Evolutionary conservation across 2,329 filamentous ascomycete genomes (phyloP), one percentile per base, ranked within the genome.

Genomic region (Xylogone sp.): DNA sequence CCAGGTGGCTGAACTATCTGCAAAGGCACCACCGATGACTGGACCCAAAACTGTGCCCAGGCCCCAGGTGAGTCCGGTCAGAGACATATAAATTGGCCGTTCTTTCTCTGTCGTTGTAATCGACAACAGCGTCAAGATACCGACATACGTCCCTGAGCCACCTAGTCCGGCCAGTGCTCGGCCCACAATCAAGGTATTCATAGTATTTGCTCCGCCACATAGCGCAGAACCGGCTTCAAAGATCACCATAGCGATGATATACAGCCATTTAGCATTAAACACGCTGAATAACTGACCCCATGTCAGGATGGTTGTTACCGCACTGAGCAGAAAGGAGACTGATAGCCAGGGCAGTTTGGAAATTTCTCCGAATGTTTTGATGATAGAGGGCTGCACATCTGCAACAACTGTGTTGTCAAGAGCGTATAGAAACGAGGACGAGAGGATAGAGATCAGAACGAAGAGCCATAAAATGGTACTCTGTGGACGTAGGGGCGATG

Each of bases 391-490:
- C 49, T 76, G 71, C 12, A 77, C 66, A 54, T 75, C 68, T 18
- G 74, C 74, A 2, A 72, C 68, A 43, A 79, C 73, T 3, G 75
- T 79, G 43, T 68, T 75, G 61, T 73, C 71, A n/a, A 72, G 60
- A 51, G 51, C 55, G 53, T 44, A 52, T 54, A 51, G 49, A 50
- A 54, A 59, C 31, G 53, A 50, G 46, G 48, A 48, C 24, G 42
- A 34, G 48, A 45, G 27, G 49, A 52, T 46, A 22, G 43, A 5
- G 5, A 27, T 27, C 24, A 27, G 24, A 27, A 27, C 24, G 6
- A 27, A 6, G 24, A 27, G 24, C 24, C 24, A 27, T 10, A 27
- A 27, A 6, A 27, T 27, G 5, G 24, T 27, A 10, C 10, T 27
- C 24, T 27, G 5, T 10, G 24, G 24, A 6, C 24, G 24, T 10